Conservation (phyloP, 31 red algal species). For the Asparagopsis taxiformis region DNA sequence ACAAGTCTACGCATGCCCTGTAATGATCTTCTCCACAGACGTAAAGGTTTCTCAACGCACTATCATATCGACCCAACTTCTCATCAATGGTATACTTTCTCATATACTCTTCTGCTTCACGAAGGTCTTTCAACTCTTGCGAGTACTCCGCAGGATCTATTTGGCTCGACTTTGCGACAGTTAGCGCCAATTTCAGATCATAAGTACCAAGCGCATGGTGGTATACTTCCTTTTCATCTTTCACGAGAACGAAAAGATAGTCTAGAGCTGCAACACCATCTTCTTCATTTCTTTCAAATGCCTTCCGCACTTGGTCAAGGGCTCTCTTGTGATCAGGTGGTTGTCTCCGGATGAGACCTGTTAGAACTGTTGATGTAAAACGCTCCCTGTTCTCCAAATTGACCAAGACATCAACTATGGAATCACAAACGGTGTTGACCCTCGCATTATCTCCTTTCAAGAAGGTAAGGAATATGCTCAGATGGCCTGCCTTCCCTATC, state of each 20-base stretch:
- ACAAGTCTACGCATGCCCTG: constrained; percentile 26
- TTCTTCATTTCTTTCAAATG: constrained; percentile 9
- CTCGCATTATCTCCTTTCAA: constrained; percentile 18
- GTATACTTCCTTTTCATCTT: constrained; percentile 56
- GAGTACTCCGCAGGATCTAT: constrained; percentile 65
- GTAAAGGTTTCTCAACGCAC: constrained; percentile 28
- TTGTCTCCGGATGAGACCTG: constrained; percentile 37
- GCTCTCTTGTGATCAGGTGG: constrained; percentile 25
- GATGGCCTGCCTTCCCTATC: constrained; percentile 36
- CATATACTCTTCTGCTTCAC: constrained; percentile 22
- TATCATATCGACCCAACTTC: constrained; percentile 34
- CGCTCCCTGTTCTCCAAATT: constrained; percentile 8
- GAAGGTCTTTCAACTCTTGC: constrained; percentile 24
- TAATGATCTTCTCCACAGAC: constrained; percentile 20
- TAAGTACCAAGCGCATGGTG: constrained; percentile 68
- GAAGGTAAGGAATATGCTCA: constrained; percentile 47
- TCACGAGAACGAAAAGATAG: constrained; percentile 66
- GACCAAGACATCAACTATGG: constrained; percentile 11
- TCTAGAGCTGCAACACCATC: constrained; percentile 48
- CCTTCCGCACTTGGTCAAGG: constrained; percentile 22
- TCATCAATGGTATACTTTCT: constrained; percentile 51
- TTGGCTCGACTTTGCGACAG: constrained; percentile 52
- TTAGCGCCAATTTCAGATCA: constrained; percentile 59
- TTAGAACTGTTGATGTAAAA: constrained; percentile 31
- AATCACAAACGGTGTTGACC: constrained; percentile 43